Evolutionary conservation across 1,139 yeast species (phyloP).

Genomic region (Hyphopichia khmerensis): DNA sequence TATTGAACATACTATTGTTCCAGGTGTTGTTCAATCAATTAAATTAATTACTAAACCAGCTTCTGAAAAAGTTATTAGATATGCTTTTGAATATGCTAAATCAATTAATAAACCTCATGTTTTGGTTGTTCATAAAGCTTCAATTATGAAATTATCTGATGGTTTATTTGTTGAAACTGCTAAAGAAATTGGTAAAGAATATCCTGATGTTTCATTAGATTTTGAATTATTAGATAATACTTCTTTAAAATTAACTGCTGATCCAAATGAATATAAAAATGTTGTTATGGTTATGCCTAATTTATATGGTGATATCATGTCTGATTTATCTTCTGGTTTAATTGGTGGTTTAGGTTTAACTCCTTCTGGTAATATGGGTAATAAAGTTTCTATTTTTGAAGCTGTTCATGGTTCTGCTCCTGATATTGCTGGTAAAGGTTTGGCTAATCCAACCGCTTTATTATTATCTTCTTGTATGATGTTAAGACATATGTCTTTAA

Average conservation of each 20-base stretch:
- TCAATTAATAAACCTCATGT: constrained; percentile 87
- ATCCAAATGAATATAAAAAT: constrained; percentile 75
- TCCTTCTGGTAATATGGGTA: constrained; percentile 99
- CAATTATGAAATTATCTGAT: constrained; percentile 96
- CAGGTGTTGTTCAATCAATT: constrained; percentile 98
- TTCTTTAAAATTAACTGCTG: constrained; percentile 83
- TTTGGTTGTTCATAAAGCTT: constrained; percentile 95
- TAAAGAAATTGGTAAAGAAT: constrained; percentile 82
- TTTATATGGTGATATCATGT: constrained; percentile 97
- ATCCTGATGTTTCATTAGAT: constrained; percentile 82
- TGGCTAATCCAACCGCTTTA: constrained; percentile 96
- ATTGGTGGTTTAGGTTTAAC: constrained; percentile 98
- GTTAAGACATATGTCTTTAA: constrained; percentile 97
- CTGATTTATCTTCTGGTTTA: constrained; percentile 94
- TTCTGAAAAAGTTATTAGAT: constrained; percentile 92
- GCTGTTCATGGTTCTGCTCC: constrained; percentile 99
- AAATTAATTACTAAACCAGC: constrained; percentile 96
- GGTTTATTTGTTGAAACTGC: constrained; percentile 95
- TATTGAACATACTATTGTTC: constrained; percentile 95
- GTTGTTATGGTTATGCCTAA: constrained; percentile 99
- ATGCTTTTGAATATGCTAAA: constrained; percentile 95
- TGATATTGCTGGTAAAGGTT: constrained; percentile 96
- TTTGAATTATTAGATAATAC: constrained; percentile 95
- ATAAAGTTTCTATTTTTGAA: constrained; percentile 94
- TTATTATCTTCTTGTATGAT: constrained; percentile 95